Evolutionary conservation across 148 eudicot species (phyloP).

Genomic region (Dianthus caryophyllus): DNA sequence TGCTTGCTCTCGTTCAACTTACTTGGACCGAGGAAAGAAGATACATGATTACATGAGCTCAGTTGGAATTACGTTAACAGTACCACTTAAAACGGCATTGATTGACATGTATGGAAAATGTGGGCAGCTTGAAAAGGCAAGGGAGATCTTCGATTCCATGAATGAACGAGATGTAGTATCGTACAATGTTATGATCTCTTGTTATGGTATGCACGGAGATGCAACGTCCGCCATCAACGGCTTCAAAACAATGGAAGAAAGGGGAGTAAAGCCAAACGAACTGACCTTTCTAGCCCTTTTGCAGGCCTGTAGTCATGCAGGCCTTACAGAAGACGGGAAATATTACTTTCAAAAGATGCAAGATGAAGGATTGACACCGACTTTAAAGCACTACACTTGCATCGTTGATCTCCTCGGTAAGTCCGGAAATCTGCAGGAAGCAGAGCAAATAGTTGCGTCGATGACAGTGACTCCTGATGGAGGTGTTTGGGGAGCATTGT

Average conservation of each 20-base stretch:
- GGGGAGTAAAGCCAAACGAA: slow-evolving; percentile 43
- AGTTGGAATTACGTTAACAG: slow-evolving; percentile 25
- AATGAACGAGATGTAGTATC: slow-evolving; percentile 48
- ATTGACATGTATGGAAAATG: slow-evolving; percentile 78
- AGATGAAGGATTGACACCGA: slow-evolving; percentile 43
- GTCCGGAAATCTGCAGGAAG: slow-evolving; percentile 55
- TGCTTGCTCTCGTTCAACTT: slow-evolving; percentile 54
- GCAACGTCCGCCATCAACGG: slow-evolving; percentile 45
- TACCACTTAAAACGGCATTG: slow-evolving; percentile 54
- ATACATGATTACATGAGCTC: slow-evolving; percentile 42
- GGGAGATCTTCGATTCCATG: slow-evolving; percentile 52
- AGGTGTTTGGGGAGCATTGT: slow-evolving; percentile 66
- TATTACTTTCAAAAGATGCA: slow-evolving; percentile 42
- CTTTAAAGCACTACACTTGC: slow-evolving; percentile 65
- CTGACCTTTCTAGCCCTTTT: slow-evolving; percentile 64
- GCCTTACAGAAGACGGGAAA: slow-evolving; percentile 52
- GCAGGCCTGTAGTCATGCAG: slow-evolving; percentile 63
- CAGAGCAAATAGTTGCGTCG: slow-evolving; percentile 54
- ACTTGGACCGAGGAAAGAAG: slow-evolving; percentile 44
- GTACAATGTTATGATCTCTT: slow-evolving; percentile 79
- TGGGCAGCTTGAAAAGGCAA: slow-evolving; percentile 50
- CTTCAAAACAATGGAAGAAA: slow-evolving; percentile 50
- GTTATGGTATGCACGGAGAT: slow-evolving; percentile 71
- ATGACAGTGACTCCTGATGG: slow-evolving; percentile 74
- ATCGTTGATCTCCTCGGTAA: slow-evolving; percentile 68